phyloP scores from a whole-genome alignment of 768 basidiomycete genomes.

The Pisolithus albus region DNA sequence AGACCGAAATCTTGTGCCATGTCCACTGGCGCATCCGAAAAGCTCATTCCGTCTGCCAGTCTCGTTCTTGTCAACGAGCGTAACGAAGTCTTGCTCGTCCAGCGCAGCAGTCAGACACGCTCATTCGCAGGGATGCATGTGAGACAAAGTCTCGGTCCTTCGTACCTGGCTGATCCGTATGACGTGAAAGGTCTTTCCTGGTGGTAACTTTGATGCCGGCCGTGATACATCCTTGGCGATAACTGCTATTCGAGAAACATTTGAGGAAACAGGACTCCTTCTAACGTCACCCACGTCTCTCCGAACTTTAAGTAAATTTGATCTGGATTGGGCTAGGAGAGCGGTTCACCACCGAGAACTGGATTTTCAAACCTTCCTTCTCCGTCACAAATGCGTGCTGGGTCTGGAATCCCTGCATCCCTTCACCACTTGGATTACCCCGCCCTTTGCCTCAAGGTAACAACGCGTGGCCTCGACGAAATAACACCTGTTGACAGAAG shows the following conservation, averaged over 20 bases:
- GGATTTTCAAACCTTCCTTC: slow-evolving; percentile 49
- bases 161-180: not conserved
- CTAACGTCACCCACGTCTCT: slow-evolving; percentile 38
- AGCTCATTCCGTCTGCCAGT: slow-evolving; percentile 60
- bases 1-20: not conserved
- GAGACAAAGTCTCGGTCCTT: slow-evolving; percentile 16
- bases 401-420: slow-evolving; percentile 48
- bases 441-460: slow-evolving; percentile 47
- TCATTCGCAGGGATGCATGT: slow-evolving; percentile 66
- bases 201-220: slow-evolving; percentile 57
- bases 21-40: not conserved
- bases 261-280: slow-evolving; percentile 68
- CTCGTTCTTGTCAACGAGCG: slow-evolving; percentile 56
- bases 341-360: slow-evolving; percentile 48
- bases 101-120: slow-evolving; percentile 56
- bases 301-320: slow-evolving; percentile 23
- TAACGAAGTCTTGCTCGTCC: slow-evolving; percentile 67
- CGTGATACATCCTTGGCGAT: slow-evolving; percentile 52
- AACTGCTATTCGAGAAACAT: slow-evolving; percentile 70
- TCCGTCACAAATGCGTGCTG: slow-evolving; percentile 35
- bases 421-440: slow-evolving; percentile 73
- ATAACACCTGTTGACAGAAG: slow-evolving; percentile 3
- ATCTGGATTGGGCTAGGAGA: slow-evolving; percentile 48
- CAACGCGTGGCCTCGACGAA: not conserved
- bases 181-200: slow-evolving; percentile 60